Evolutionary conservation across 129 eudicot species (phyloP).

Genomic region (Scalesia atractyloides): DNA sequence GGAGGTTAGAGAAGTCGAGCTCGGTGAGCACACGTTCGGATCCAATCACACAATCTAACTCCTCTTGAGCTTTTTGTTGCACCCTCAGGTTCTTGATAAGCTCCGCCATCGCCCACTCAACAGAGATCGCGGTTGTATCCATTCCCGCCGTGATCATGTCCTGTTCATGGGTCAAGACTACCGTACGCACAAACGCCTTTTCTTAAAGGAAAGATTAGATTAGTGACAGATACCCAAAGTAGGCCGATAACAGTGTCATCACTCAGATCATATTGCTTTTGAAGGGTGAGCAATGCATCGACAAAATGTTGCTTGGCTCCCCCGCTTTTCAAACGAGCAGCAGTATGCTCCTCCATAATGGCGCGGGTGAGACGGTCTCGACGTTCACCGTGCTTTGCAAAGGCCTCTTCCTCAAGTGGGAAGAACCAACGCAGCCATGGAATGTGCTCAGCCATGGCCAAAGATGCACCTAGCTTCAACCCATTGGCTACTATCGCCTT

Average conservation of each 20-base stretch:
- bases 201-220: neutral
- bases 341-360: conserved; percentile 75
- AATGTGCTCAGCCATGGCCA: conserved; percentile 65
- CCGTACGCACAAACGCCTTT: neutral
- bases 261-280: conserved; percentile 65
- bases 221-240: conserved; percentile 58
- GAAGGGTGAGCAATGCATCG: conserved; percentile 64
- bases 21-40: conserved; percentile 59
- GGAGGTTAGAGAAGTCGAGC: conserved; percentile 63
- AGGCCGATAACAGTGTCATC: conserved; percentile 77
- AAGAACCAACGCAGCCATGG: conserved; percentile 76
- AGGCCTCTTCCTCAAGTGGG: conserved; percentile 57
- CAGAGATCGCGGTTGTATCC: conserved; percentile 71
- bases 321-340: conserved; percentile 55
- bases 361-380: conserved; percentile 58
- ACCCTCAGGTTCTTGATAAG: conserved; percentile 70
- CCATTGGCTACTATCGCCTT: conserved; percentile 58
- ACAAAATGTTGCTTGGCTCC: conserved; percentile 70
- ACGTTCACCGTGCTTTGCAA: conserved; percentile 56
- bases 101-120: conserved; percentile 94
- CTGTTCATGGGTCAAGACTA: conserved; percentile 36
- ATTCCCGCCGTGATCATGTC: conserved; percentile 88
- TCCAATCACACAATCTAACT: conserved; percentile 60
- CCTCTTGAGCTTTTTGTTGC: conserved; percentile 74
- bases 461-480: conserved; percentile 57